Conservation (phyloP, 106 monocot species). For the Agapanthus africanus region DNA sequence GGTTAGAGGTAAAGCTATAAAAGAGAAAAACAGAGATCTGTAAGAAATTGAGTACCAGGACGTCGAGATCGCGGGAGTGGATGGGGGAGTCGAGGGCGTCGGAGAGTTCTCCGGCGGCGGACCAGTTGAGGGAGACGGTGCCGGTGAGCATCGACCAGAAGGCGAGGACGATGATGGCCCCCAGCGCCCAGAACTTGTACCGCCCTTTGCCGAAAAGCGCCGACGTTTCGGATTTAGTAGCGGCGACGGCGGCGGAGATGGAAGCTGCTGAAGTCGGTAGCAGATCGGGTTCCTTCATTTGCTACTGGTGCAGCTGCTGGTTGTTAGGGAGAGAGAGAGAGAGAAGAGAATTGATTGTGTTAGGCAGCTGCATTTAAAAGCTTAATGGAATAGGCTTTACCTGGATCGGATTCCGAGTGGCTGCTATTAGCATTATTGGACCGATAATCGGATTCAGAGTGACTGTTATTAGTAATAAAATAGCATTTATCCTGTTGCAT, state of each 20-base stretch:
- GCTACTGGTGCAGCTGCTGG: too few relatives aligned
- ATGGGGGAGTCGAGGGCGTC: slow-evolving; percentile 32
- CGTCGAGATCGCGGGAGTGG: slow-evolving; percentile 59
- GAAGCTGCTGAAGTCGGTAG: slow-evolving; percentile 24
- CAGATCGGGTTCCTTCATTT: slow-evolving; percentile 51
- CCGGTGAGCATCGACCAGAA: slow-evolving; percentile 96
- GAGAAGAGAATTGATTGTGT: too few relatives aligned
- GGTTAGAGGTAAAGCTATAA: too few relatives aligned
- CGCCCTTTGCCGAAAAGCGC: slow-evolving; percentile 46
- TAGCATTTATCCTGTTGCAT: too few relatives aligned
- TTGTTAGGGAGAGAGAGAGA: too few relatives aligned
- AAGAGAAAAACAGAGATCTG: too few relatives aligned
- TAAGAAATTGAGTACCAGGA: slow-evolving; percentile 40
- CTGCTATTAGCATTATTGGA: too few relatives aligned
- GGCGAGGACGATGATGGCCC: slow-evolving; percentile 76
- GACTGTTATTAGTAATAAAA: too few relatives aligned
- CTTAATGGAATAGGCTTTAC: too few relatives aligned
- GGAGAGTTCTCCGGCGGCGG: slow-evolving; percentile 33
- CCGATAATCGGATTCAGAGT: too few relatives aligned
- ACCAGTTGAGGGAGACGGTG: slow-evolving; percentile 76
- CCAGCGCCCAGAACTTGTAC: slow-evolving; percentile 85
- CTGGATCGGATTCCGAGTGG: too few relatives aligned
- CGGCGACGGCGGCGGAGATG: background rate
- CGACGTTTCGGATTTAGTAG: background rate
- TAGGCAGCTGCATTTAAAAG: too few relatives aligned